A percentile compares a stretch with the other conserved stretches of the same genome.
These are phyloP conservation scores for Trichoderma semiorbis DNA, from an alignment of 2,329 filamentous ascomycete species.

Conservation along the genomic window DNA sequence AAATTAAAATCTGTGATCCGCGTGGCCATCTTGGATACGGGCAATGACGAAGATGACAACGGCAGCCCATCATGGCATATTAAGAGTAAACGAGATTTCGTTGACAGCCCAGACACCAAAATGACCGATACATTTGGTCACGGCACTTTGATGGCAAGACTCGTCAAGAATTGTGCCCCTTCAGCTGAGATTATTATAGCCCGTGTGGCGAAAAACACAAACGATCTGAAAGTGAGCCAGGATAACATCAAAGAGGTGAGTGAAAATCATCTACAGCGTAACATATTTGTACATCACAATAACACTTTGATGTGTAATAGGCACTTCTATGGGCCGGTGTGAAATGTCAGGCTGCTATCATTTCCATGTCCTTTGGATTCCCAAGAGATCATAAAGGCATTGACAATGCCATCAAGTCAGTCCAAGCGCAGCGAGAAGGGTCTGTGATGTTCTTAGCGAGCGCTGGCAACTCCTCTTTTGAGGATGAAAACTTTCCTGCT, in stretches of 20 bases:
- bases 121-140: not conserved
- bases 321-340: conserved; percentile 25
- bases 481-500: not conserved
- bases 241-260: not conserved
- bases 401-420: not conserved
- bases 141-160: not conserved
- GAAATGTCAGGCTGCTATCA: conserved; percentile 24
- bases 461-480: not conserved
- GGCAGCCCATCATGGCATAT: not conserved
- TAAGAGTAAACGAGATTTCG: not conserved
- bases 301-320: not conserved
- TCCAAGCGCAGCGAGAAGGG: not conserved
- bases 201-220: not conserved
- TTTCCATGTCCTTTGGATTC: conserved; percentile 29
- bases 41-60: not conserved
- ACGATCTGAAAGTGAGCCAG: not conserved
- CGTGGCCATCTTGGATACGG: not conserved
- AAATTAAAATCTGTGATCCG: no score
- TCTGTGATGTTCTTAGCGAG: conserved; percentile 4
- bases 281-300: not conserved
- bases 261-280: accelerated
- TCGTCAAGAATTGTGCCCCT: not conserved
- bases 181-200: not conserved
- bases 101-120: not conserved
- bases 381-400: not conserved